phyloP scores from a whole-genome alignment of 345 rosid species.

The Citrus australasica region DNA sequence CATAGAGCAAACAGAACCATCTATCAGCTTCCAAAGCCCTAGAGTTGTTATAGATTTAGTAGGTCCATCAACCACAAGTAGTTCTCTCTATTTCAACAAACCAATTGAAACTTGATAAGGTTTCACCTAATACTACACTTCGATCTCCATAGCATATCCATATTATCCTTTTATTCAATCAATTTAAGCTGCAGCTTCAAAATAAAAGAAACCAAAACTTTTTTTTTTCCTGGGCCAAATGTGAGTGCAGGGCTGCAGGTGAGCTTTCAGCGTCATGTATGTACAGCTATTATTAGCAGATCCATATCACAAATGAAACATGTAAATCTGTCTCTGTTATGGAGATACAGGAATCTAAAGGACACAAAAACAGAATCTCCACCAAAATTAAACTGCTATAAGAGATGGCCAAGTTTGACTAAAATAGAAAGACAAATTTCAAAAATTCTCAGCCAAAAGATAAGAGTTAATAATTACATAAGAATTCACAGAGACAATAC shows the following conservation, averaged over 20 bases:
- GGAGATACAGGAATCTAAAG: neutral
- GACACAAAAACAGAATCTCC: neutral
- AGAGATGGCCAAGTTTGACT: neutral
- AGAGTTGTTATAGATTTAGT: neutral
- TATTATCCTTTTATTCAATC: neutral
- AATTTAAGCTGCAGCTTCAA: neutral
- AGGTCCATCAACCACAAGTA: conserved; percentile 13
- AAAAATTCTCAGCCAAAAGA: neutral
- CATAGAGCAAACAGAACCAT: neutral
- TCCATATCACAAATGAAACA: conserved; percentile 6
- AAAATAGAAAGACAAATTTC: neutral
- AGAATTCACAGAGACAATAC: neutral
- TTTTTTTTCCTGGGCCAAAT: neutral
- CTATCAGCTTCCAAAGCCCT: neutral
- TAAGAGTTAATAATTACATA: neutral
- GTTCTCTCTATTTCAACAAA: conserved; percentile 10
- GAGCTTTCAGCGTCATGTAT: conserved; percentile 11
- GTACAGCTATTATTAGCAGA: neutral
- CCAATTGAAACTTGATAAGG: neutral
- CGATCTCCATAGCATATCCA: neutral
- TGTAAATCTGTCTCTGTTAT: neutral
- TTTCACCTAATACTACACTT: conserved; percentile 3
- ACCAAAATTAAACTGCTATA: neutral
- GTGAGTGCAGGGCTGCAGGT: neutral
- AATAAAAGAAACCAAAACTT: neutral